Percentiles rank a stretch among this genome's conserved stretches.
phyloP scores from a whole-genome alignment of 805 yeast genomes.

The Barnettozyma californica region DNA sequence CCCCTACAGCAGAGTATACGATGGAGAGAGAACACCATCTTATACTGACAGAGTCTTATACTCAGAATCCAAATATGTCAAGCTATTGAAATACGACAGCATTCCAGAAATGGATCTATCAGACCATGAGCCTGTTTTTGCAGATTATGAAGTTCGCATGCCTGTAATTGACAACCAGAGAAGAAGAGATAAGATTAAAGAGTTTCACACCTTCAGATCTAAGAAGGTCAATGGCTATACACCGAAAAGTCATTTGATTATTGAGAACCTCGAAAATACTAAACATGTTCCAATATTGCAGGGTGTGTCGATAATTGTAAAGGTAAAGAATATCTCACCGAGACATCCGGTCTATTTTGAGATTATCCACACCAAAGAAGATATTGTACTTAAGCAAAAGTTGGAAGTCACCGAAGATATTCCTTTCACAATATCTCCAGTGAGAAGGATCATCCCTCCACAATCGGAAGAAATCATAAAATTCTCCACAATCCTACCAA shows the following conservation, averaged over 20 bases:
- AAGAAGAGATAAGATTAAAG: slow-evolving; percentile 31
- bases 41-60: slow-evolving; percentile 54
- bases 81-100: slow-evolving; percentile 20
- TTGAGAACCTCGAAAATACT: slow-evolving; percentile 30
- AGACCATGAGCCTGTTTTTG: slow-evolving; percentile 53
- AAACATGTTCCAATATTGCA: slow-evolving; percentile 21
- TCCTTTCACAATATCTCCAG: slow-evolving; percentile 17
- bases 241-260: slow-evolving; percentile 33
- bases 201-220: slow-evolving; percentile 37
- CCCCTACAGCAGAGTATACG: slow-evolving; percentile 21
- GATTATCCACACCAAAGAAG: slow-evolving; percentile 26
- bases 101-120: slow-evolving; percentile 29
- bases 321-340: slow-evolving; percentile 27
- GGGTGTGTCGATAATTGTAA: slow-evolving; percentile 23
- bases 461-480: slow-evolving; percentile 19
- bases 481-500: slow-evolving; percentile 22
- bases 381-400: not conserved
- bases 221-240: slow-evolving; percentile 35
- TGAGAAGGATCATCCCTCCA: slow-evolving; percentile 25
- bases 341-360: slow-evolving; percentile 27
- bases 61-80: slow-evolving; percentile 29
- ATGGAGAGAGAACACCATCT: slow-evolving; percentile 42
- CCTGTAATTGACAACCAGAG: slow-evolving; percentile 33
- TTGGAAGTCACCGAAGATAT: slow-evolving; percentile 20
- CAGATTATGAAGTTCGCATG: slow-evolving; percentile 29